Conservation (phyloP, 2,329 filamentous ascomycete genomes). For the Herpomyces periplanetae region DNA sequence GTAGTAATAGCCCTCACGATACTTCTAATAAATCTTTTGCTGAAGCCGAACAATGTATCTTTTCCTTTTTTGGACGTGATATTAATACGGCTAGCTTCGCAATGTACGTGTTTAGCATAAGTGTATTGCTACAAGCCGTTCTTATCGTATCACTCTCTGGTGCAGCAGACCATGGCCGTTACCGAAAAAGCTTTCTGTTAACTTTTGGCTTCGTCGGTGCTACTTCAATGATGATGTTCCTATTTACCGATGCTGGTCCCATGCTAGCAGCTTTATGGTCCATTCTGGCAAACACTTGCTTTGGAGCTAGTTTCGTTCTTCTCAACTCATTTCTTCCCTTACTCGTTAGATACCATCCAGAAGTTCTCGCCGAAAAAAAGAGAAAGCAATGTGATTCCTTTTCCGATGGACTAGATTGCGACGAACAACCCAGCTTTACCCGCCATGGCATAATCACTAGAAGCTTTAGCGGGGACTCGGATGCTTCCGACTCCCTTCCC, state of each 20-base stretch:
- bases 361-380: constrained; percentile 3
- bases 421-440: too few relatives aligned
- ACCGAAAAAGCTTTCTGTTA: constrained; percentile 54
- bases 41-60: constrained; percentile 28
- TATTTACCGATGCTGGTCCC: constrained; percentile 39
- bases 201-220: constrained; percentile 51
- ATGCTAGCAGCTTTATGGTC: constrained; percentile 44
- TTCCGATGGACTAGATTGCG: constrained; percentile 2
- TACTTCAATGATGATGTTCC: constrained; percentile 45
- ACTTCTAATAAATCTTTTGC: too few relatives aligned
- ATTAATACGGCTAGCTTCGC: constrained; percentile 89
- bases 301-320: constrained; percentile 74
- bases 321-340: constrained; percentile 80
- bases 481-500: too few relatives aligned
- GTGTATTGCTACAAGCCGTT: constrained; percentile 52
- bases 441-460: too few relatives aligned
- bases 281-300: constrained; percentile 65
- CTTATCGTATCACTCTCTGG: constrained; percentile 86
- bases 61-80: constrained; percentile 39
- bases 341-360: constrained; percentile 57
- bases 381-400: constrained; percentile 2
- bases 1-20: too few relatives aligned
- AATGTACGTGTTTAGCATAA: constrained; percentile 90
- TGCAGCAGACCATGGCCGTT: constrained; percentile 57
- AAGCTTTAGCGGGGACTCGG: too few relatives aligned